A percentile compares a stretch with the other conserved stretches of the same genome.
Conservation (phyloP, 257 asterid species). For the Rehmannia glutinosa region DNA sequence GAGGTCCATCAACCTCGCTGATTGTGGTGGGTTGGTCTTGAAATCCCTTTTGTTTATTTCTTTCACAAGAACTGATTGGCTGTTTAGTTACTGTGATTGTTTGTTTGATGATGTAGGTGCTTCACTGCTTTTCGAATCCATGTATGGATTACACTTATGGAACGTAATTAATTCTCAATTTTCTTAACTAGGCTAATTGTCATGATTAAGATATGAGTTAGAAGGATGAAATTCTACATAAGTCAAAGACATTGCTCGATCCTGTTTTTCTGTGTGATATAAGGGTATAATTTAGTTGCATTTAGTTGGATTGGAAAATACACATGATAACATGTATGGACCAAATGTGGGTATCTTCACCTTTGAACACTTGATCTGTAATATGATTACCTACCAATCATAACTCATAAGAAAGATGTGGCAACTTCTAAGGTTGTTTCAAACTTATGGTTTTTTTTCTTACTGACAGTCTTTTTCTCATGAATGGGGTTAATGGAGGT, state of each 20-base stretch:
- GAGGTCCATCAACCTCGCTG: conserved; percentile 25
- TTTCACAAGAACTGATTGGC: too few relatives aligned
- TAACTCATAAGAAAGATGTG: neutral
- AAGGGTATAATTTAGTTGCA: neutral
- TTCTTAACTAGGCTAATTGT: neutral
- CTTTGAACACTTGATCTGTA: neutral
- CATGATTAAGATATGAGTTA: neutral
- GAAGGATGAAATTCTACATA: neutral
- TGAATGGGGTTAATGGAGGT: neutral
- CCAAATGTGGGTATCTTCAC: neutral
- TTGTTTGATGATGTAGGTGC: neutral
- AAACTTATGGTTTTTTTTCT: neutral
- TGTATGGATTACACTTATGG: neutral
- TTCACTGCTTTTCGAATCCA: too few relatives aligned
- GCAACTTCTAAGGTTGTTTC: neutral
- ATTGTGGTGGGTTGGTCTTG: conserved; percentile 17
- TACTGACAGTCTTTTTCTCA: neutral
- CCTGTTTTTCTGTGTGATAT: neutral
- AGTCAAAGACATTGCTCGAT: neutral
- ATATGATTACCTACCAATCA: neutral
- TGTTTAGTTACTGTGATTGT: neutral
- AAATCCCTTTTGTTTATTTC: neutral
- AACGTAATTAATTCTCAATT: neutral
- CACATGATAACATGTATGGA: neutral
- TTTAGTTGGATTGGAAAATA: neutral